phyloP scores from a whole-genome alignment of 164 flowering plant species.

The Liquidambar formosana region DNA sequence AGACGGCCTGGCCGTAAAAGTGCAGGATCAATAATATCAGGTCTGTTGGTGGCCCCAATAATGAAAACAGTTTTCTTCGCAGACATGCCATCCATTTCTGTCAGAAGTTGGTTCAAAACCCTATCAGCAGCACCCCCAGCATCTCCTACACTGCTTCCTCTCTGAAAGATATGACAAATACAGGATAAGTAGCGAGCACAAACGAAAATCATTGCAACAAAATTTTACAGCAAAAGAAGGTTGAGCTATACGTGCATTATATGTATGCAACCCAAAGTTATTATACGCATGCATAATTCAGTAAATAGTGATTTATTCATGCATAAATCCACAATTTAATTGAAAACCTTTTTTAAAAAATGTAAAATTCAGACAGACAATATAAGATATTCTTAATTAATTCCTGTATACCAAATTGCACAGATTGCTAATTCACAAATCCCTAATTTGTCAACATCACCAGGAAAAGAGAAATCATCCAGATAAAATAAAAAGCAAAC shows the following conservation, averaged over 20 bases:
- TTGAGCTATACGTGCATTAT: too few relatives aligned
- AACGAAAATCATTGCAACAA: not conserved
- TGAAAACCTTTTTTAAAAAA: too few relatives aligned
- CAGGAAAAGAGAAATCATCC: not conserved
- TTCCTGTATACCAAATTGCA: not conserved
- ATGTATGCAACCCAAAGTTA: too few relatives aligned
- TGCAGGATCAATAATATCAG: slow-evolving; percentile 86
- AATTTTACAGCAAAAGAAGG: not conserved
- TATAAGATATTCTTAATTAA: too few relatives aligned
- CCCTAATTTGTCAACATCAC: not conserved
- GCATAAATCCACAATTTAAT: too few relatives aligned
- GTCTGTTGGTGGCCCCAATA: slow-evolving; percentile 88
- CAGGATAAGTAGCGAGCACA: not conserved
- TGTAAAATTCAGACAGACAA: too few relatives aligned
- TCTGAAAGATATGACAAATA: slow-evolving; percentile 34
- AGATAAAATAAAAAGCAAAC: slow-evolving; percentile 24
- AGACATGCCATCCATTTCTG: slow-evolving; percentile 93
- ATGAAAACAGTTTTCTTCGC: slow-evolving; percentile 92
- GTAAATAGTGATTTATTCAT: too few relatives aligned
- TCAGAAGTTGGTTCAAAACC: slow-evolving; percentile 81
- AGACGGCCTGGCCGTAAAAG: slow-evolving; percentile 87
- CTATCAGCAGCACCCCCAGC: slow-evolving; percentile 95
- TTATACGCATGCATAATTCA: too few relatives aligned
- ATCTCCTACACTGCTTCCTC: slow-evolving; percentile 88
- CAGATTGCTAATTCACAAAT: not conserved